Base-by-base conservation (phyloP, 345 rosid genomes). In the Citropsis articulata region DNA sequence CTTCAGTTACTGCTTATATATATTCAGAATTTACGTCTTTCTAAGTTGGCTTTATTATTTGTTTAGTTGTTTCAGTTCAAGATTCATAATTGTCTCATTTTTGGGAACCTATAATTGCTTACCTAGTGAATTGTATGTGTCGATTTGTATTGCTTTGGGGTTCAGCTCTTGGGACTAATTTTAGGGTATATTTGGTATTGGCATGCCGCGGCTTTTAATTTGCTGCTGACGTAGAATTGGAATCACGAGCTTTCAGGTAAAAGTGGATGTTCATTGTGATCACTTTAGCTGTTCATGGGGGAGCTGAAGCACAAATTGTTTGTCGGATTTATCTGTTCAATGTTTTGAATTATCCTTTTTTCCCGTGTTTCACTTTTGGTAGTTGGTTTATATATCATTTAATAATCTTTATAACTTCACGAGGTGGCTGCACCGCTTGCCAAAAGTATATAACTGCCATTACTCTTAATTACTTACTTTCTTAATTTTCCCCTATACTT, bases 71-170 rank as follows among this genome's bases (percentile, higher is more conserved):
- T 66, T 76, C 57, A 62, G 67, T 61, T 53, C 68, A 76, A 72
- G 80, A 78, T 79, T 83, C 40, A 35, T 68, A 62, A 72, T 22
- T 68, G 35, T 66, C 4, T 59, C 7, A 5, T 59, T 70, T 59
- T 65, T 50, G 36, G 16, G n/a, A 50, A 36, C 10, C 56, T 53
- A 7, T 31, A 65, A 31, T 75, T 25, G 59, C 66, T 36, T 19
- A 24, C 21, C 25, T 33, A 16, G 69, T 35, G 27, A 72, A 27
- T 38, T 19, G 6, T 30, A 36, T 19, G 56, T 48, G 35, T 35
- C 16, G 31, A 33, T 42, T 18, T 75, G 8, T 65, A 24, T 72
- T 57, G 56, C 55, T 45, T 14, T 28, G 70, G 42, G 24, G n/a
- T 72, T 72, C 61, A 40, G 25, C 25, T 0, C 5, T 10, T 40